Conservation (phyloP, 169 alveolate genomes). For the Cryptosporidium sp. region DNA sequence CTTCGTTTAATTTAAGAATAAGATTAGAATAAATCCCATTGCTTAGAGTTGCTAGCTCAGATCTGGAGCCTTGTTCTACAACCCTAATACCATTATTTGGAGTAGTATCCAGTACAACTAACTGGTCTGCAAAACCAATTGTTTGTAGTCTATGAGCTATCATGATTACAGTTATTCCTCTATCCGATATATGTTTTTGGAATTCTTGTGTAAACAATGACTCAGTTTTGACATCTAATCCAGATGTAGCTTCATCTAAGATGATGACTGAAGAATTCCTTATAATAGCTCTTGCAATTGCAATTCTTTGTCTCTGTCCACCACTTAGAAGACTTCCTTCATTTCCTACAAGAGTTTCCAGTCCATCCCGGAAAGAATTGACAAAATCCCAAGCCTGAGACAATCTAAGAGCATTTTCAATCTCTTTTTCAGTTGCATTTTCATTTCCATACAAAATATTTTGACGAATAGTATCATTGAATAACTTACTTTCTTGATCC, state of each 20-base stretch:
- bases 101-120: conserved; percentile 64
- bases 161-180: conserved; percentile 79
- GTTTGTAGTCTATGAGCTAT: conserved; percentile 85
- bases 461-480: conserved; percentile 91
- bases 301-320: conserved; percentile 90
- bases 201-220: conserved; percentile 19
- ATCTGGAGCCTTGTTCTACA: conserved; percentile 78
- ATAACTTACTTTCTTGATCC: conserved; percentile 93
- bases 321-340: conserved; percentile 88
- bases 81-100: conserved; percentile 74
- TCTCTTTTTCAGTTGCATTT: conserved; percentile 90
- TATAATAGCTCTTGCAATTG: conserved; percentile 90
- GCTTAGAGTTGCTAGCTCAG: conserved; percentile 38
- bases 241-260: conserved; percentile 97
- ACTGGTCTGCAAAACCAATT: conserved; percentile 78
- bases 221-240: conserved; percentile 86
- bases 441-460: conserved; percentile 91
- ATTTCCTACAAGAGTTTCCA: conserved; percentile 89
- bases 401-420: conserved; percentile 83
- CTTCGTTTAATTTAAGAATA: neutral
- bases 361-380: conserved; percentile 84
- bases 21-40: conserved; percentile 76
- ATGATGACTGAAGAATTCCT: conserved; percentile 89
- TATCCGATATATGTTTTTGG: conserved; percentile 62
- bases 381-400: conserved; percentile 89